These are phyloP conservation scores for Melaleuca alternifolia DNA, from an alignment of 345 rosid species.

Conservation along the genomic window DNA sequence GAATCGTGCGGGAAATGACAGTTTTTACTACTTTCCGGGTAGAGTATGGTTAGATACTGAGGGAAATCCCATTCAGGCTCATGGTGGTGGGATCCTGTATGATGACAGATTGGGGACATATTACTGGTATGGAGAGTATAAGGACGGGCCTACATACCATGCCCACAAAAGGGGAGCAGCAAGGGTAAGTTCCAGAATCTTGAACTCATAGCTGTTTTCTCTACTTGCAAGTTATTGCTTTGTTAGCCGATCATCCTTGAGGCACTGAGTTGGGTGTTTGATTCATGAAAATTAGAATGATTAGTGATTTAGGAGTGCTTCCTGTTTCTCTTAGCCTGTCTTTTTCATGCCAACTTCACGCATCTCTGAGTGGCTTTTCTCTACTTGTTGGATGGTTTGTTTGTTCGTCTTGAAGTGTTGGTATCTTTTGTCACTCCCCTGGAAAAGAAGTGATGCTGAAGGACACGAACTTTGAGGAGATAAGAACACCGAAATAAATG, in stretches of 20 bases:
- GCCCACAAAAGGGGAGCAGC: slow-evolving; percentile 80
- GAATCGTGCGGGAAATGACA: slow-evolving; percentile 37
- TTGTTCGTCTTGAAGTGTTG: not conserved
- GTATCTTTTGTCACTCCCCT: not conserved
- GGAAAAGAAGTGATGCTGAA: not conserved
- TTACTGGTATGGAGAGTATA: slow-evolving; percentile 93
- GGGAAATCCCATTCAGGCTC: slow-evolving; percentile 91
- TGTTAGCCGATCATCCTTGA: not conserved
- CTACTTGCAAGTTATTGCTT: not conserved
- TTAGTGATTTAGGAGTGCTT: not conserved
- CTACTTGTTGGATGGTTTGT: not conserved
- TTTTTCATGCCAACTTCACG: not conserved
- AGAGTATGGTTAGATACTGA: slow-evolving; percentile 86
- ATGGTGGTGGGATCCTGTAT: slow-evolving; percentile 69
- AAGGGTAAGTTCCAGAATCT: slow-evolving; percentile 41
- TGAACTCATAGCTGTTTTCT: not conserved
- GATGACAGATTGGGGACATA: slow-evolving; percentile 51
- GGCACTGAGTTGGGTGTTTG: not conserved
- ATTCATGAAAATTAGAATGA: not conserved
- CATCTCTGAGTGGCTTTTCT: not conserved
- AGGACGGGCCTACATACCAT: slow-evolving; percentile 88
- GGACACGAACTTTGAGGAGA: not conserved
- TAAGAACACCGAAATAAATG: not conserved
- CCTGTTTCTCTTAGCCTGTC: not conserved
- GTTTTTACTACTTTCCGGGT: slow-evolving; percentile 53